Evolutionary conservation across 2,329 filamentous ascomycete species (phyloP), one percentile per base, ranked within the genome.

Genomic region (Monosporascus sp.): DNA sequence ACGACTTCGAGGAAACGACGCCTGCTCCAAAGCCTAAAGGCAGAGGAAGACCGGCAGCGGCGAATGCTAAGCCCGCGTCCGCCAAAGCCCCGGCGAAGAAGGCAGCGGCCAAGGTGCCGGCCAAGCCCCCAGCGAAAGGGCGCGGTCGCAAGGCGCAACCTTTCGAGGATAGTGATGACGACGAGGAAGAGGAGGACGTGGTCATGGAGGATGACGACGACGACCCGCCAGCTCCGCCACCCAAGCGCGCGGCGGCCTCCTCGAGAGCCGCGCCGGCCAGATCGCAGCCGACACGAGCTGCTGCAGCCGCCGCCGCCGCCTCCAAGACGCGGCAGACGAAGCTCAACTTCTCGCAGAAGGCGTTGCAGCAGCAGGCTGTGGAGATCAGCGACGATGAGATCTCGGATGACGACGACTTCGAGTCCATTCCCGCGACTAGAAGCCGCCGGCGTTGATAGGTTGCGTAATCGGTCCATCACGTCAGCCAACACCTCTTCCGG

Each of bases 301-400:
- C 62, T 15, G 60, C 57, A 20, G 47, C 58, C 6, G 41, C 63
- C 7, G 51, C 56, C 18, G 39, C 62, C 1, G 53, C 67, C 11
- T 57, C 71, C 17, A 72, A 68, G 54, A 59, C 64, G 44, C 69
- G 68, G 49, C 79, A 82, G 65, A 76, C 77, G 1, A 79, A 68
- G 42, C 65, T 81, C 24, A 79, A 70, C 54, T 82, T 82, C 57
- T 76, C 75, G 9, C 72, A 78, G 58, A 65, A 68, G 55, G 67
- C 71, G 3, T 71, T 74, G 31, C 74, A 79, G 56, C 68, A 75
- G 36, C 72, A 76, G 38, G 72, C 74, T n/a, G 62, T 81, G 17
- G 81, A 85, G 62, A 79, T 85, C 51, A 86, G 83, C 55, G 82
- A 85, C 54, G 83, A 86, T 62, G 83, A 85, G 65, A 84, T 86